Base-by-base conservation (phyloP, 768 basidiomycete species). In the Collybiopsis confluens region DNA sequence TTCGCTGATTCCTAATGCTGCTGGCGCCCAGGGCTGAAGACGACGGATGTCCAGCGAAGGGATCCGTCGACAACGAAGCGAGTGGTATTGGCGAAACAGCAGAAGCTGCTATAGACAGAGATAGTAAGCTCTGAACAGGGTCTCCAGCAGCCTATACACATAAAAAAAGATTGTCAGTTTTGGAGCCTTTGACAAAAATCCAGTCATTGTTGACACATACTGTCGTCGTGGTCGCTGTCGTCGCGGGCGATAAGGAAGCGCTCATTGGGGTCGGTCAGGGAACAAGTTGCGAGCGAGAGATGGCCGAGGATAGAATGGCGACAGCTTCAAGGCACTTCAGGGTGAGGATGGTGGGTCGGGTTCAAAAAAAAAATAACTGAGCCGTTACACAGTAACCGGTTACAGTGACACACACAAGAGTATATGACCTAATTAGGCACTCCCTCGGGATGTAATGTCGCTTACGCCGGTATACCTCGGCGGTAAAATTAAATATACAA, bases 71-170 rank as follows among this genome's bases (percentile, higher is more conserved):
- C 30, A 21, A 50, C 37, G 54, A 55, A 30, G 54, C 28, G 28
- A 74, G 60, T 21, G 76, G 67, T 42, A 83, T 76, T 42, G 84
- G 80, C 0, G 63, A 62, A 33, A 75, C 80, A 49, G 61, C 75
- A 30, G 76, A 74, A 8, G 85, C 85, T 7, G 78, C 84, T 36
- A 83, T 71, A 56, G 88, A 88, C 52, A 90, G 70, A 5, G 87
- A 88, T 38, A 90, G 77, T 20, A 90, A 72, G 61, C 85, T 86
- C 45, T 42, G 41, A 16, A 26, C 18, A 18, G 52, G 38, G 28
- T 41, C 50, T n/a, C 1, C 38, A 28, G 37, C 4, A 35, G 37
- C 20, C 37, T 35, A 42, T 42, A 42, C 16, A 16, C 6, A 42
- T 7, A 6, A 6, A 7, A 16, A 42, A 8, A 37, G 15, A 36